Percentiles rank a stretch among this genome's conserved stretches.
Conservation (phyloP, 2,329 filamentous ascomycete genomes). For the Pestalotiopsis sp. region DNA sequence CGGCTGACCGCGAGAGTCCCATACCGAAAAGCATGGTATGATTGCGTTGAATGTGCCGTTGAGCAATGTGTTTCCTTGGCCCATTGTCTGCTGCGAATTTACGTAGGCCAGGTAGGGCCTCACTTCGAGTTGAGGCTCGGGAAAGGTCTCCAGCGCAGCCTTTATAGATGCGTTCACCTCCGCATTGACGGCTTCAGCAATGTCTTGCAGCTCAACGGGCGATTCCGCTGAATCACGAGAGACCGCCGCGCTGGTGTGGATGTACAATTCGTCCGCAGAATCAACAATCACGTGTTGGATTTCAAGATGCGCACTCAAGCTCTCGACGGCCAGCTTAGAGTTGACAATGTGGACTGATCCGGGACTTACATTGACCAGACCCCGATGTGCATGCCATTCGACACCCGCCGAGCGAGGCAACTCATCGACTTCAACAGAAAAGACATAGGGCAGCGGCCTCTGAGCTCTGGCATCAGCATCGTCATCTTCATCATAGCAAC, state of each 20-base stretch:
- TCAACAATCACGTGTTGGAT: constrained; percentile 29
- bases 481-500: constrained; percentile 34
- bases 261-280: background rate
- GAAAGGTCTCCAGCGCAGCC: background rate
- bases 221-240: background rate
- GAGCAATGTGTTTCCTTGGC: too few species aligned
- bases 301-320: constrained; percentile 7
- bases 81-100: background rate
- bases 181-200: background rate
- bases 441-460: constrained; percentile 62
- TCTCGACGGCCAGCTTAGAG: background rate
- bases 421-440: constrained; percentile 74
- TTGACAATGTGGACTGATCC: constrained; percentile 25
- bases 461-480: constrained; percentile 14
- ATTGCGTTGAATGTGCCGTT: background rate
- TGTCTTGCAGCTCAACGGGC: background rate
- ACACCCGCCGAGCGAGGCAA: constrained; percentile 75
- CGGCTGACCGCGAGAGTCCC: background rate
- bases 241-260: background rate
- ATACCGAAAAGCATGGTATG: constrained; percentile 4
- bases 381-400: constrained; percentile 80
- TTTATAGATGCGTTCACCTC: background rate
- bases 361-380: constrained; percentile 45
- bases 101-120: background rate
- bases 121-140: background rate